Evolutionary conservation across 192 early-diverging fungal species (phyloP).

Genomic region (Lobosporangium transversale): DNA sequence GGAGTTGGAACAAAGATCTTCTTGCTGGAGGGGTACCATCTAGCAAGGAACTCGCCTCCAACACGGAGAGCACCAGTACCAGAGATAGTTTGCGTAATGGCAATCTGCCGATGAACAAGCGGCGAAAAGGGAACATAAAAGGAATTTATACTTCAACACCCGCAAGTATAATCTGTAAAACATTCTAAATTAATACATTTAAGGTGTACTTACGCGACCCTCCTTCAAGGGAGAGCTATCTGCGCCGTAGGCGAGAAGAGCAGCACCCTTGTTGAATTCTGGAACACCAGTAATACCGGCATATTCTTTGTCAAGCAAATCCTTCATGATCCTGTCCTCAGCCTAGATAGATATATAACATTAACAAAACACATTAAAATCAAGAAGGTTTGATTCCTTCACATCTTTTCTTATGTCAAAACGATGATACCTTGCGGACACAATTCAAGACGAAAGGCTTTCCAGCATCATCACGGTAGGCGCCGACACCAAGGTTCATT

Average conservation of each 20-base stretch:
- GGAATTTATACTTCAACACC: too few relatives aligned
- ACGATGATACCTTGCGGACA: conserved; percentile 79
- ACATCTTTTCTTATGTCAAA: too few relatives aligned
- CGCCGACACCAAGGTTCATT: conserved; percentile 99
- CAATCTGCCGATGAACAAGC: too few relatives aligned
- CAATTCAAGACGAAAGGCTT: conserved; percentile 92
- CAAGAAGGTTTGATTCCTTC: background rate
- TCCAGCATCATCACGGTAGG: conserved; percentile 93
- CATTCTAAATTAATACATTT: background rate
- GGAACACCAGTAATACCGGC: conserved; percentile 93
- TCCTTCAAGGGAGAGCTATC: conserved; percentile 73
- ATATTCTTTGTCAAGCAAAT: conserved; percentile 93
- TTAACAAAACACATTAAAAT: background rate
- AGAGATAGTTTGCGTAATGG: conserved; percentile 94
- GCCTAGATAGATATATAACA: conserved; percentile 55
- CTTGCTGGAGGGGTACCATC: conserved; percentile 84
- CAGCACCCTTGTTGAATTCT: conserved; percentile 83
- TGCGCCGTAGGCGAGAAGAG: conserved; percentile 86
- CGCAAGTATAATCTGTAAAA: background rate
- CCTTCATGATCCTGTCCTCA: conserved; percentile 76
- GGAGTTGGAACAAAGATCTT: conserved; percentile 93
- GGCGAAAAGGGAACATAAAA: too few relatives aligned
- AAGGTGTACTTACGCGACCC: conserved; percentile 61
- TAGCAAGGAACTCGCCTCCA: conserved; percentile 86
- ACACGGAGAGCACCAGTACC: conserved; percentile 97